Conservation (phyloP, 441 rosid species). For the Gossypium davidsonii region DNA sequence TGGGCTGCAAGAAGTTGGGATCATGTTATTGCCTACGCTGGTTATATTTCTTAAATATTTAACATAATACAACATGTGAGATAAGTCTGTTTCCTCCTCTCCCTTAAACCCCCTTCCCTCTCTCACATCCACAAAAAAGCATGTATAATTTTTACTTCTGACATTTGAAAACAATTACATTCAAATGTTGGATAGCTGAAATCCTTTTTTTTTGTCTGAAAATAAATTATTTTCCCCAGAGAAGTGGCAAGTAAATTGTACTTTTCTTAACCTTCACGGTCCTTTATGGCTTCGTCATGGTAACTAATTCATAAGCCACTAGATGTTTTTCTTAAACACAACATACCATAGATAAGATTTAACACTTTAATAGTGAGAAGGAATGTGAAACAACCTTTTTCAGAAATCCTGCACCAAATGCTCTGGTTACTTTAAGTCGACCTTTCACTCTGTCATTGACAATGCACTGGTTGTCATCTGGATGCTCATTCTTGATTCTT, state of each 20-base stretch:
- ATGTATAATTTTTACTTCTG: neutral
- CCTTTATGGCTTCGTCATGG: neutral
- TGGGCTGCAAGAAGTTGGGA: slow-evolving; percentile 55
- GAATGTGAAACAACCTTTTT: slow-evolving; percentile 50
- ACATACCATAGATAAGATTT: neutral
- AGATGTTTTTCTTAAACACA: neutral
- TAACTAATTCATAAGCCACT: neutral
- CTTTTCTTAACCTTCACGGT: neutral
- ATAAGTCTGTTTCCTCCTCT: neutral
- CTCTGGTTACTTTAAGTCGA: slow-evolving; percentile 92
- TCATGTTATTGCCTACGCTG: slow-evolving; percentile 5
- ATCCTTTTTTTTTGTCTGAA: neutral
- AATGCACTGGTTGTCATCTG: slow-evolving; percentile 88
- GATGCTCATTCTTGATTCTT: slow-evolving; percentile 92
- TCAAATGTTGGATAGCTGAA: neutral
- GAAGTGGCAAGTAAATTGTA: neutral
- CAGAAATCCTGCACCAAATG: slow-evolving; percentile 96
- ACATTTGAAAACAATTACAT: neutral
- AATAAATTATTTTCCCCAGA: neutral
- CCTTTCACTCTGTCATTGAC: slow-evolving; percentile 94
- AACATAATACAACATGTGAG: neutral
- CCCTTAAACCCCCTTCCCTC: neutral
- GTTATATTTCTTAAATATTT: slow-evolving; percentile 3
- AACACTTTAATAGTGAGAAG: neutral
- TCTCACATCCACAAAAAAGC: neutral